These are phyloP conservation scores for Chlorella sorokiniana DNA, from an alignment of 139 green algal species.

Conservation along the genomic window DNA sequence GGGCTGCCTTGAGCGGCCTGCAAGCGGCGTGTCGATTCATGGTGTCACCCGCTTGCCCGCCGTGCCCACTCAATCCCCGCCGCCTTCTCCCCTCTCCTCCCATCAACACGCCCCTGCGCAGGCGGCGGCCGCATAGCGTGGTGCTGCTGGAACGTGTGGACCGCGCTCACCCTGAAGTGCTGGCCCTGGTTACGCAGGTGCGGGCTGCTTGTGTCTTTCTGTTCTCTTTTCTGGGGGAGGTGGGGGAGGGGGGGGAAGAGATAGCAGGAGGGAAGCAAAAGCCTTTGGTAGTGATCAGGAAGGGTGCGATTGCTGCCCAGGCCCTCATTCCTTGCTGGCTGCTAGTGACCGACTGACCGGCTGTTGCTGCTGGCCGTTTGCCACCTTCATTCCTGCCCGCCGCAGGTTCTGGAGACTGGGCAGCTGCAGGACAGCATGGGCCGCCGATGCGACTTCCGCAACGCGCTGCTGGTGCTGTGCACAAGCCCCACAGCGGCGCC, in stretches of 20 bases:
- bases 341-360: not conserved
- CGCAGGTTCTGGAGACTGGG: constrained; percentile 29
- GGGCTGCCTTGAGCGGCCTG: no score
- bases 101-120: constrained; percentile 8
- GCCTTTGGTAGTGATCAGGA: no score
- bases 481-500: constrained; percentile 11
- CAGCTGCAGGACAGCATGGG: constrained; percentile 43
- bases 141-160: constrained; percentile 66
- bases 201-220: not conserved
- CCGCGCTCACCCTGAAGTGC: constrained; percentile 35
- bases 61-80: no score
- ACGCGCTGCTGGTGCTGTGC: constrained; percentile 31
- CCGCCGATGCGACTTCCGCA: constrained; percentile 33
- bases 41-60: not conserved
- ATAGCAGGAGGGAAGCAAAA: no score
- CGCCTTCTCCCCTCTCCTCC: not conserved
- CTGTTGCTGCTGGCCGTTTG: not conserved
- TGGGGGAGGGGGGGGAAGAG: no score
- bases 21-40: not conserved
- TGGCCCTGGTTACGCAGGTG: constrained; percentile 30
- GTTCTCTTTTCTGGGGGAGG: not conserved
- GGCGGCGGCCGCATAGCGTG: constrained; percentile 69
- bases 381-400: not conserved
- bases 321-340: not conserved
- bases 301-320: no score